Conservation (phyloP, 2,329 filamentous ascomycete genomes). For the Penicillium digitatum region DNA sequence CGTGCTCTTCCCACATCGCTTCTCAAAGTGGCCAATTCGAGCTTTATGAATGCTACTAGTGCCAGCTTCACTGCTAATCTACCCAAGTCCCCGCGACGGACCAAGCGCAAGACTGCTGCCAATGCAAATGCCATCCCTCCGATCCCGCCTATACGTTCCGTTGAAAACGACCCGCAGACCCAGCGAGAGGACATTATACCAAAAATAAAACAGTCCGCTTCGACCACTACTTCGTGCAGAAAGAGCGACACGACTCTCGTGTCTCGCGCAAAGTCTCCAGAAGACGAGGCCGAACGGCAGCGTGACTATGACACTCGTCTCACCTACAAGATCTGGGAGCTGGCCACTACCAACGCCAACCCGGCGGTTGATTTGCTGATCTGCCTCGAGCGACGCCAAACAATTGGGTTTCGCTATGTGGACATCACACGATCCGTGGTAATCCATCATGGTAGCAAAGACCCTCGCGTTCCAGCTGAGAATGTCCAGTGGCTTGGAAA, state of each 20-base stretch:
- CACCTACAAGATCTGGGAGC: slow-evolving; percentile 90
- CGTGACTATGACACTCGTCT: slow-evolving; percentile 72
- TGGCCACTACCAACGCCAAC: slow-evolving; percentile 86
- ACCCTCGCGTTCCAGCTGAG: slow-evolving; percentile 87
- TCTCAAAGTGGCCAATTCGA: slow-evolving; percentile 89
- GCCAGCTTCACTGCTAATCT: slow-evolving; percentile 76
- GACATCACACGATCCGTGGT: slow-evolving; percentile 89
- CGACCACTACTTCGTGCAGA: slow-evolving; percentile 15
- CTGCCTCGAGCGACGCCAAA: slow-evolving; percentile 83
- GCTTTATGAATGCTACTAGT: slow-evolving; percentile 88
- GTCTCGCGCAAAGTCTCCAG: slow-evolving; percentile 19
- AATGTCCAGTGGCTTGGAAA: slow-evolving; percentile 94
- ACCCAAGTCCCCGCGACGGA: slow-evolving; percentile 60
- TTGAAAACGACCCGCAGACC: slow-evolving; percentile 17
- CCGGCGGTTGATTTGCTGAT: slow-evolving; percentile 90
- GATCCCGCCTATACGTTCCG: slow-evolving; percentile 42
- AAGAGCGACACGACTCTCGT: slow-evolving; percentile 24
- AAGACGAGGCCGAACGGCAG: slow-evolving; percentile 37
- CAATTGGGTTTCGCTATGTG: slow-evolving; percentile 93
- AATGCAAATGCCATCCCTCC: slow-evolving; percentile 48
- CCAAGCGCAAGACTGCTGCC: slow-evolving; percentile 54
- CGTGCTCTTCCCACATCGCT: slow-evolving; percentile 85
- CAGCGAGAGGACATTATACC: slow-evolving; percentile 18
- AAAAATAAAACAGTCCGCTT: slow-evolving; percentile 14
- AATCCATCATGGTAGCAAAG: slow-evolving; percentile 88